Evolutionary conservation across 2,329 filamentous ascomycete species (phyloP).

Genomic region (Aspergillus fijiensis): DNA sequence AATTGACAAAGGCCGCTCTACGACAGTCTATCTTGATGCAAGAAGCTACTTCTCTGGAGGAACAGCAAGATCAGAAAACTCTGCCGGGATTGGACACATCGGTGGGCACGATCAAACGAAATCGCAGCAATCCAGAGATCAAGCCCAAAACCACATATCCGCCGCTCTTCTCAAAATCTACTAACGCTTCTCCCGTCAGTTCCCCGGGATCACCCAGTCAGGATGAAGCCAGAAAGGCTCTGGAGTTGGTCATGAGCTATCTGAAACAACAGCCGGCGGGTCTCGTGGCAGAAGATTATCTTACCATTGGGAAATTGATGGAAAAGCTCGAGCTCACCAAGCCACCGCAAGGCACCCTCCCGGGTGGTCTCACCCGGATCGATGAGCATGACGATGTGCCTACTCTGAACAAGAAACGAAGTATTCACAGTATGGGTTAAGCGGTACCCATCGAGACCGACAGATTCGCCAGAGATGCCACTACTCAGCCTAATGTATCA

Average conservation of each 20-base stretch:
- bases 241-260: conserved; percentile 78
- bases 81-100: conserved; percentile 26
- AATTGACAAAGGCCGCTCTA: conserved; percentile 54
- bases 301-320: conserved; percentile 76
- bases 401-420: conserved; percentile 47
- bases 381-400: conserved; percentile 44
- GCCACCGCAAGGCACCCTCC: conserved; percentile 37
- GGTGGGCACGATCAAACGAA: conserved; percentile 42
- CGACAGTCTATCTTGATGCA: conserved; percentile 42
- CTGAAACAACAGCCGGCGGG: conserved; percentile 70
- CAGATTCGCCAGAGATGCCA: neutral
- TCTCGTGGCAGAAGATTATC: conserved; percentile 75
- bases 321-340: conserved; percentile 77
- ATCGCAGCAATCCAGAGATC: conserved; percentile 47
- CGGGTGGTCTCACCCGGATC: conserved; percentile 46
- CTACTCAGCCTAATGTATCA: neutral
- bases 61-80: conserved; percentile 44
- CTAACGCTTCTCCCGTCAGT: conserved; percentile 51
- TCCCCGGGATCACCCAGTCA: conserved; percentile 70
- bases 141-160: conserved; percentile 44
- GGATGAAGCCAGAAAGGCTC: conserved; percentile 79
- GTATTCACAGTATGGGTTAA: conserved; percentile 45
- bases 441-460: neutral
- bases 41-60: conserved; percentile 52
- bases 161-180: conserved; percentile 39